Base-by-base conservation (phyloP, 495 filamentous ascomycete species). In the Penicillium verhagenii region DNA sequence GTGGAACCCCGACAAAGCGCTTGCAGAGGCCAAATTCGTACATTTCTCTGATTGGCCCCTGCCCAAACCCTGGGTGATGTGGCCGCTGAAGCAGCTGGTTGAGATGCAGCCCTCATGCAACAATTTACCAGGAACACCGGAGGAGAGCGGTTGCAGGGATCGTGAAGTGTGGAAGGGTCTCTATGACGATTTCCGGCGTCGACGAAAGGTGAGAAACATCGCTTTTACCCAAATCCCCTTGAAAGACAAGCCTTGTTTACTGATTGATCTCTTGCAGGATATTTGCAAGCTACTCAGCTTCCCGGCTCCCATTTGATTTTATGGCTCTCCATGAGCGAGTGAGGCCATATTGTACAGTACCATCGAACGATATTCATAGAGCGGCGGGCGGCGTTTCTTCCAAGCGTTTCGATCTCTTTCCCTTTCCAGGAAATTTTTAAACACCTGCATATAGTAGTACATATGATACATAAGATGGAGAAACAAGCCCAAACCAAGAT, bases 21-120 rank as follows among this genome's bases (percentile, higher is more conserved):
- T 84, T 28, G 71, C 77, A 19, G 84, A 92, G 63, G 87, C 86
- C 9, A 92, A 87, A 59, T 79, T 90, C 13, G 78, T 94, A 0
- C 90, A 92, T 69, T 93, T 96, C 61, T 86, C 81, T 3, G 90
- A 94, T 61, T 89, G 85, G 83, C 90, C 90, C 4, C 58, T 91
- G 38, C 88, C 89, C 3, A 93, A 93, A 66, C 89, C 89, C 1
- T 92, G 88, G 88, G 68, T 89, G 18, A 77, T 80, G 68, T 85
- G 79, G 78, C 73, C 82, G 19, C 76, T 81, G 29, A 67, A 77
- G 13, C 58, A 79, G 52, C 61, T 87, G 20, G 68, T 73, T 3
- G 73, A 81, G 24, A 77, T 81, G 55, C 81, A 89, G 62, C 85
- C 87, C 0, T 75, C 73, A 52, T 86, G 84, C 38, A 79, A 81